Conservation (phyloP, 306 rosid species). For the Fragaria ananassa region DNA sequence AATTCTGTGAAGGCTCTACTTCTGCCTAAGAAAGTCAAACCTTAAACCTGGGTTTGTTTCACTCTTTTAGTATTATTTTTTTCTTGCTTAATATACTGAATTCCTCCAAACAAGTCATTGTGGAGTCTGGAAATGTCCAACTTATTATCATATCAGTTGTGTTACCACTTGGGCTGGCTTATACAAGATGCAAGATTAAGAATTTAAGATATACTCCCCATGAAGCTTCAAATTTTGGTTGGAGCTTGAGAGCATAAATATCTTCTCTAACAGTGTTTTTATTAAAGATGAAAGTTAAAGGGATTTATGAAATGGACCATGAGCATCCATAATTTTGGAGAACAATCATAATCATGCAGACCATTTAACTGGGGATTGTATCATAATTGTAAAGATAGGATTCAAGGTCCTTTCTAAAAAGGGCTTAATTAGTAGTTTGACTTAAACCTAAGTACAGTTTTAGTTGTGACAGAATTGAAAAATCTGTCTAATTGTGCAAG, state of each 20-base stretch:
- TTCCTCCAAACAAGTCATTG: neutral
- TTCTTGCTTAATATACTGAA: neutral
- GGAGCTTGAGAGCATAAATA: neutral
- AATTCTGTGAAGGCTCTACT: neutral
- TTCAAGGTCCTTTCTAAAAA: slow-evolving; percentile 17
- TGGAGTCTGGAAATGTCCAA: neutral
- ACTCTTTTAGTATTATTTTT: neutral
- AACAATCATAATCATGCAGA: slow-evolving; percentile 33
- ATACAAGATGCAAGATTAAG: neutral
- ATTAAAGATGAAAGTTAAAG: neutral
- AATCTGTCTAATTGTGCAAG: neutral
- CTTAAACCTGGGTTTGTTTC: neutral
- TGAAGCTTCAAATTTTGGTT: neutral
- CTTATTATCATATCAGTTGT: neutral
- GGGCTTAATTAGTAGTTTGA: slow-evolving; percentile 18
- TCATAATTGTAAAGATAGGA: slow-evolving; percentile 19
- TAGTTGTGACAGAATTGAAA: neutral
- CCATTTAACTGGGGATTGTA: slow-evolving; percentile 54
- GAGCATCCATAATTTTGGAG: slow-evolving; percentile 26
- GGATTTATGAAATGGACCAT: slow-evolving; percentile 16
- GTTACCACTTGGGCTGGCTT: neutral
- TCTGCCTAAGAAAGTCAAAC: slow-evolving; percentile 1
- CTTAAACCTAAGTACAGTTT: neutral
- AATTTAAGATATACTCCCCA: neutral
- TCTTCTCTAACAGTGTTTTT: too few species aligned